Base-by-base conservation (phyloP, 345 rosid genomes). In the Leavenworthia alabamica region DNA sequence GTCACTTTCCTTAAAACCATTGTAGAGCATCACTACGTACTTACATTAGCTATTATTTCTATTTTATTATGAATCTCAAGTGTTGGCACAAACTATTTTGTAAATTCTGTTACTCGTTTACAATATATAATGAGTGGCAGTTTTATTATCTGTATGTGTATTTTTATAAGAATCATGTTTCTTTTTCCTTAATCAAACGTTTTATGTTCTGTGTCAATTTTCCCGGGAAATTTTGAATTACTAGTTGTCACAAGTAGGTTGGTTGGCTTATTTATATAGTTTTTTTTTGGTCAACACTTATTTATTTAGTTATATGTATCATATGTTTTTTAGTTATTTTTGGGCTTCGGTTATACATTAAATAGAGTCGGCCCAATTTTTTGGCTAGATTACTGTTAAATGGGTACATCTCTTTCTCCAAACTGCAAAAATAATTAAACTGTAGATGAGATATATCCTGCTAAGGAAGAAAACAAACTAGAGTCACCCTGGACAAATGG, bases 171-270 rank as follows among this genome's bases (percentile, higher is more conserved):
- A 2, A 31, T 31, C 9, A 10, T 29, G 14, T 20, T 20, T 4
- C 19, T 33, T 47, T 60, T n/a, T 46, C 7, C n/a, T 35, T 36
- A 22, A 33, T 16, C 2, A 33, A 55, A n/a, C n/a, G n/a, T n/a
- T n/a, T n/a, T n/a, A n/a, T n/a, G n/a, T n/a, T 55, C n/a, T 14
- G 15, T 26, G 2, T 22, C 23, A 56, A 26, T 39, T 40, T 55
- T 59, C 41, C 52, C 52, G 27, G 64, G 41, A 17, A 17, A 17
- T 6, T 58, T 27, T 17, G 42, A 42, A 42, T 42, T 58, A 58
- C 27, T 16, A 39, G 2, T 16, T 41, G 37, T 42, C 39, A 42
- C 7, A 11, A 28, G 27, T 58, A 6, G 23, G 36, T 26, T 40
- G 14, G 31, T 45, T n/a, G n/a, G n/a, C n/a, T 22, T 44, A 2